These are phyloP conservation scores for Eutrema heterophyllum DNA, from an alignment of 345 rosid genomes.

Conservation along the genomic window DNA sequence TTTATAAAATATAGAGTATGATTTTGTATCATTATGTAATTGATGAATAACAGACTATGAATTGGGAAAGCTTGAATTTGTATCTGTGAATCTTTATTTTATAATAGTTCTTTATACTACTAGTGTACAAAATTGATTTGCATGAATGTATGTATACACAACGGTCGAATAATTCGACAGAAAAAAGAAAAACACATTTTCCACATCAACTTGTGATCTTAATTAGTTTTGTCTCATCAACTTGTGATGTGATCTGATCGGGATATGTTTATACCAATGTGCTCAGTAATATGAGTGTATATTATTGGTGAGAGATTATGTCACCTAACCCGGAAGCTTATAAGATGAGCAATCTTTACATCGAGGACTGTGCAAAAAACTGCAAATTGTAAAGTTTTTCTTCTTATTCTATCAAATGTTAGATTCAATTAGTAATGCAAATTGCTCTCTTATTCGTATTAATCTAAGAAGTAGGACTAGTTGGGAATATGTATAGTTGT, in stretches of 20 bases:
- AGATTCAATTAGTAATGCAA: slow-evolving; percentile 19
- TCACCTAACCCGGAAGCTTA: slow-evolving; percentile 18
- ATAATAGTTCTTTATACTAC: not conserved
- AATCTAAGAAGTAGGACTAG: slow-evolving; percentile 26
- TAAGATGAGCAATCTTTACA: slow-evolving; percentile 17
- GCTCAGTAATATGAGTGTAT: not conserved
- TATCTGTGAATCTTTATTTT: not conserved
- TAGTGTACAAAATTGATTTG: not conserved
- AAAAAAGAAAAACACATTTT: not conserved
- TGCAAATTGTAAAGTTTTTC: slow-evolving; percentile 13
- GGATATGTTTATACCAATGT: not conserved
- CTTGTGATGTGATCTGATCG: not conserved
- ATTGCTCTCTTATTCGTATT: slow-evolving; percentile 17
- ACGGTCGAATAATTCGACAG: not conserved
- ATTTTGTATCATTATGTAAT: not conserved
- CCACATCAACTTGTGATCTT: slow-evolving; percentile 7
- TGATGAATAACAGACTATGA: not conserved
- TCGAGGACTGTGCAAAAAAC: slow-evolving; percentile 4
- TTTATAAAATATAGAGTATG: too few relatives aligned
- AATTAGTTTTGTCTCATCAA: too few relatives aligned
- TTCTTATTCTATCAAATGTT: not conserved
- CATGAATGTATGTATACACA: not conserved
- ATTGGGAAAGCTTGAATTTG: not conserved
- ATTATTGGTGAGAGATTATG: slow-evolving; percentile 10
- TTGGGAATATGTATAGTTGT: slow-evolving; percentile 25